Evolutionary conservation across 2,329 filamentous ascomycete genomes (phyloP), one percentile per base, ranked within the genome.

Genomic region (Aspergillus vadensis): DNA sequence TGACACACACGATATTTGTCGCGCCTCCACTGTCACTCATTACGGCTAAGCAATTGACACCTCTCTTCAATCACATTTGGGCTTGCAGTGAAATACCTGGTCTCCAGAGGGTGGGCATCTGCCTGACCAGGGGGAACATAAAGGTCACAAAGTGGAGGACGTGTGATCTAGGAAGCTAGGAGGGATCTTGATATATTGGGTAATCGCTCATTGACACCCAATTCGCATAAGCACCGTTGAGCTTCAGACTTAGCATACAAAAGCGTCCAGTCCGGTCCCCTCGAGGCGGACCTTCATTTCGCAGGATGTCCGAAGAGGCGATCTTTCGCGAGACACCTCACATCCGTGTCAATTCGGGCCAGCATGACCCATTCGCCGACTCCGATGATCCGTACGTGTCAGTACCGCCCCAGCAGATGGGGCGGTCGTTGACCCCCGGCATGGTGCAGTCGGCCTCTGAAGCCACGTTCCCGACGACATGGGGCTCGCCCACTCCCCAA

Each of bases 271-370:
- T 43, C 47, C 47, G 17, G 47, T 50, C 25, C 12, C 25, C 8
- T 30, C 17, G 23, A 50, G 47, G 30, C 25, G 25, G 47, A 50
- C 47, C 3, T 48, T 50, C 17, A 5, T 30, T 14, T 2, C n/a
- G 25, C 59, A 63, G 21, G 25, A 66, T 69, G 65, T 50, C 58
- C 57, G 54, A 60, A 15, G 49, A 49, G 17, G 48, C 55, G 5
- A 39, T 57, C 49, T 63, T 41, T 62, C 68, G 55, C 52, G 65
- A 62, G 49, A 74, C 82, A 63, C 86, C 86, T 65, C 86, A 88
- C 65, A 85, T 89, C 61, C 85, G 85, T 59, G 80, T 89, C 64
- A 88, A 89, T 70, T 88, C 85, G 25, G 85, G 83, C 49, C 81
- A 79, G 65, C 80, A 84, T 65, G 81, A 88, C 69, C 75, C 82